These are phyloP conservation scores for Podaxis mareebaensis DNA, from an alignment of 768 basidiomycete genomes.

Conservation along the genomic window DNA sequence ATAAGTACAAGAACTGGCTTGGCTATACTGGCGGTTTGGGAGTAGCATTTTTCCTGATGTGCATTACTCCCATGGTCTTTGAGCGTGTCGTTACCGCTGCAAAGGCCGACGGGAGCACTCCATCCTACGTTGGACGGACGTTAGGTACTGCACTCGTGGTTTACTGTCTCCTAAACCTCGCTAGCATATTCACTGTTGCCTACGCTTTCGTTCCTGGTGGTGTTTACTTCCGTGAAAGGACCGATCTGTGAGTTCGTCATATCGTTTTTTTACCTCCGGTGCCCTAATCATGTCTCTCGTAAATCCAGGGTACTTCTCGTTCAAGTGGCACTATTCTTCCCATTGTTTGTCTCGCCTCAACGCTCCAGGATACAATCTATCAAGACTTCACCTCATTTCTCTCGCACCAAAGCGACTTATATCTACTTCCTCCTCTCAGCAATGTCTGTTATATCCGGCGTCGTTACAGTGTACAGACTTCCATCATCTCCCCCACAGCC, in stretches of 20 bases:
- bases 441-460: constrained; percentile 47
- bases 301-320: constrained; percentile 49
- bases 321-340: constrained; percentile 50
- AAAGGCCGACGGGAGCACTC: not conserved
- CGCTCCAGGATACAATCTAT: not conserved
- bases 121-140: not conserved
- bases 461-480: constrained; percentile 54
- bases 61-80: constrained; percentile 57
- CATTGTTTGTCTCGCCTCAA: constrained; percentile 31
- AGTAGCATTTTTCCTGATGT: constrained; percentile 63
- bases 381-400: constrained; percentile 3
- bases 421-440: constrained; percentile 36
- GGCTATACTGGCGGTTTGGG: constrained; percentile 71
- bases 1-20: constrained; percentile 61
- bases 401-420: constrained; percentile 22
- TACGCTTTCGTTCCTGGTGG: constrained; percentile 91
- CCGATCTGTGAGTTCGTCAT: constrained; percentile 61
- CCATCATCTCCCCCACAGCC: constrained; percentile 53
- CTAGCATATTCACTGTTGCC: constrained; percentile 81
- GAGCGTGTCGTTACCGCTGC: constrained; percentile 41
- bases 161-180: constrained; percentile 62
- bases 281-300: not conserved
- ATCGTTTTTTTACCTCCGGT: not conserved
- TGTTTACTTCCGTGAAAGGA: constrained; percentile 70
- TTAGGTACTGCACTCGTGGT: constrained; percentile 56